These are phyloP conservation scores for Triangularia setosa DNA, from an alignment of 2,329 filamentous ascomycete species.

Conservation along the genomic window DNA sequence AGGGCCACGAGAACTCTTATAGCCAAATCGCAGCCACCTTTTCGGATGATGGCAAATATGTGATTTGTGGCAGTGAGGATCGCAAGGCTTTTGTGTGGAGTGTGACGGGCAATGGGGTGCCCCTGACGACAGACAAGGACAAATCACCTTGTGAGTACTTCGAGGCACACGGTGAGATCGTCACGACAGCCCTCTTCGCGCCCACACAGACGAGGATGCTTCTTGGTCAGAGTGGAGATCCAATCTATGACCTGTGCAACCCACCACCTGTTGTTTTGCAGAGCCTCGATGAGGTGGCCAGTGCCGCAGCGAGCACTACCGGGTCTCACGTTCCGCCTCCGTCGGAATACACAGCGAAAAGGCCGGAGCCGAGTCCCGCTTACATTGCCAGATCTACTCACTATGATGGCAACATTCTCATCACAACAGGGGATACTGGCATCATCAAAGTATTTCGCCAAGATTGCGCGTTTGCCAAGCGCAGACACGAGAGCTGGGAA, in stretches of 20 bases:
- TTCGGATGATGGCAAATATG: slow-evolving; percentile 78
- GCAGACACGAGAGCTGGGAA: slow-evolving; percentile 74
- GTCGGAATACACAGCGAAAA: slow-evolving; percentile 31
- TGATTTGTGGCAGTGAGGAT: slow-evolving; percentile 93
- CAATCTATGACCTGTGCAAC: slow-evolving; percentile 95
- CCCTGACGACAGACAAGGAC: slow-evolving; percentile 69
- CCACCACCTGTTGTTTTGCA: slow-evolving; percentile 83
- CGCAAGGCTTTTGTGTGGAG: slow-evolving; percentile 89
- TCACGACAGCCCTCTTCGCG: slow-evolving; percentile 84
- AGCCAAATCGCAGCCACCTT: slow-evolving; percentile 89
- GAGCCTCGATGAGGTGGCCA: slow-evolving; percentile 60
- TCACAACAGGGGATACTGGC: slow-evolving; percentile 84
- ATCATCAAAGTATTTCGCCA: slow-evolving; percentile 93
- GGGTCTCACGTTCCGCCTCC: slow-evolving; percentile 30
- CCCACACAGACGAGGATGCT: slow-evolving; percentile 73
- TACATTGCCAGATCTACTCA: slow-evolving; percentile 76
- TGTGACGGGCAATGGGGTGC: slow-evolving; percentile 49
- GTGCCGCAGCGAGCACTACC: slow-evolving; percentile 37
- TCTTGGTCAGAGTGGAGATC: slow-evolving; percentile 77
- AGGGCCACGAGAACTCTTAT: slow-evolving; percentile 83
- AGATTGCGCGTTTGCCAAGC: slow-evolving; percentile 82
- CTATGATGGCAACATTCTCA: slow-evolving; percentile 79
- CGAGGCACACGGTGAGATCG: slow-evolving; percentile 82
- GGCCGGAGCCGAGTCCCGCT: slow-evolving; percentile 66
- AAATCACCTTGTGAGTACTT: slow-evolving; percentile 85